Evolutionary conservation across 129 eudicot genomes (phyloP).

Genomic region (Flaveria bidentis): DNA sequence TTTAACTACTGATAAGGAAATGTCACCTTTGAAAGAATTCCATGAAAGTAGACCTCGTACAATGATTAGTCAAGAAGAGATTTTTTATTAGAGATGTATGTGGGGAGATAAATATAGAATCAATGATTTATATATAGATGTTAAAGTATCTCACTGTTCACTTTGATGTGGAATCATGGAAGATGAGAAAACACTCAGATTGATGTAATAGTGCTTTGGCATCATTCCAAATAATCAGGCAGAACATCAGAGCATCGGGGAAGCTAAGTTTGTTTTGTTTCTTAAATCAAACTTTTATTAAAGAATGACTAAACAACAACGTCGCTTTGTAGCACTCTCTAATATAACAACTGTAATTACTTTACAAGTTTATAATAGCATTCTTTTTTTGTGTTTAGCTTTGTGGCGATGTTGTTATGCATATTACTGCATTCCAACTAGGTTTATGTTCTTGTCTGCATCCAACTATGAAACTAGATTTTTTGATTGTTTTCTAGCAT

Average conservation of each 20-base stretch:
- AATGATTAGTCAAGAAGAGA: background rate
- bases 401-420: background rate
- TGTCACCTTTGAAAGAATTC: background rate
- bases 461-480: background rate
- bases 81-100: conserved; percentile 4
- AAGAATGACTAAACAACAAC: background rate
- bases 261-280: background rate
- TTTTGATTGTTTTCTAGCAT: background rate
- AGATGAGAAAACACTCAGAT: conserved; percentile 3
- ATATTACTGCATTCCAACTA: background rate
- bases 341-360: conserved; percentile 8
- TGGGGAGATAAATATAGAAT: background rate
- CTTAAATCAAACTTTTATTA: background rate
- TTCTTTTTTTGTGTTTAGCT: background rate
- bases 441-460: background rate
- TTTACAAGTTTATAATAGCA: background rate
- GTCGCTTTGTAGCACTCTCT: conserved; percentile 2
- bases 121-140: conserved; percentile 1
- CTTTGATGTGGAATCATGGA: background rate
- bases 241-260: background rate
- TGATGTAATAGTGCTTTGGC: conserved; percentile 17
- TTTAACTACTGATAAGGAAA: too few relatives aligned
- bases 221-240: conserved; percentile 8
- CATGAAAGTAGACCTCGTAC: background rate
- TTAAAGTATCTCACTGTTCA: background rate